Evolutionary conservation across 2,329 filamentous ascomycete species (phyloP).

Genomic region (Purpureocillium lavendulum): DNA sequence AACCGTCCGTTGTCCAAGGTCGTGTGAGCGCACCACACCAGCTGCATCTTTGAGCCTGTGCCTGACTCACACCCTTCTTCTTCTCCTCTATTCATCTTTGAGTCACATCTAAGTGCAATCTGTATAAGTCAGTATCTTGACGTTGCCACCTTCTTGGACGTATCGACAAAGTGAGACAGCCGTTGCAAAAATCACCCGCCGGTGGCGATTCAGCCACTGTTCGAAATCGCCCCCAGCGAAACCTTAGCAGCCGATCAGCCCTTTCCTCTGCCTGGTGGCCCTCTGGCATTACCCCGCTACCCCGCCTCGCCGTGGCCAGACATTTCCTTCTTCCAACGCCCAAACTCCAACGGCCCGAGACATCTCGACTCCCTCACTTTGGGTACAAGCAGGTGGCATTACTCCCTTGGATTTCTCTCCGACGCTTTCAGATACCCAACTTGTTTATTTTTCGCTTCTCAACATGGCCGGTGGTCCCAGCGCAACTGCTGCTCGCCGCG

Average conservation of each 20-base stretch:
- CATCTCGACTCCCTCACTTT: neutral
- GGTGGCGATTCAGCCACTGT: no score
- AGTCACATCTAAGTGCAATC: neutral
- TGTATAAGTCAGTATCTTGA: no score
- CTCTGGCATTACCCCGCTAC: conserved; percentile 24
- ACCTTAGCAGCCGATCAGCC: neutral
- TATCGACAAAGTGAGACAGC: no score
- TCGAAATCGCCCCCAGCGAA: no score
- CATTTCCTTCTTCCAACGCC: conserved; percentile 3
- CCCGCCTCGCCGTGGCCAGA: conserved; percentile 21
- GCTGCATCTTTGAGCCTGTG: no score
- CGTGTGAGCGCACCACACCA: no score
- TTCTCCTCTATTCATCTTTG: no score
- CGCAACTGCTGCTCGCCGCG: conserved; percentile 54
- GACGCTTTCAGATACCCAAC: neutral
- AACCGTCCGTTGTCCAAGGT: no score
- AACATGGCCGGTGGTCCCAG: conserved; percentile 39
- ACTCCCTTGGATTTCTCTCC: neutral
- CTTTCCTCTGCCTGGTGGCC: conserved; percentile 3
- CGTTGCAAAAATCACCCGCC: no score
- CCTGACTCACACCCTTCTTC: no score
- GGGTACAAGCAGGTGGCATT: neutral
- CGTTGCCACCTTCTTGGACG: no score
- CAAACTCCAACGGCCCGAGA: conserved; percentile 6
- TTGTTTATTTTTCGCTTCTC: conserved; percentile 3